Percentiles rank a stretch among this genome's conserved stretches.
Evolutionary conservation across 768 basidiomycete species (phyloP).

Genomic region (Pholiota microspora): DNA sequence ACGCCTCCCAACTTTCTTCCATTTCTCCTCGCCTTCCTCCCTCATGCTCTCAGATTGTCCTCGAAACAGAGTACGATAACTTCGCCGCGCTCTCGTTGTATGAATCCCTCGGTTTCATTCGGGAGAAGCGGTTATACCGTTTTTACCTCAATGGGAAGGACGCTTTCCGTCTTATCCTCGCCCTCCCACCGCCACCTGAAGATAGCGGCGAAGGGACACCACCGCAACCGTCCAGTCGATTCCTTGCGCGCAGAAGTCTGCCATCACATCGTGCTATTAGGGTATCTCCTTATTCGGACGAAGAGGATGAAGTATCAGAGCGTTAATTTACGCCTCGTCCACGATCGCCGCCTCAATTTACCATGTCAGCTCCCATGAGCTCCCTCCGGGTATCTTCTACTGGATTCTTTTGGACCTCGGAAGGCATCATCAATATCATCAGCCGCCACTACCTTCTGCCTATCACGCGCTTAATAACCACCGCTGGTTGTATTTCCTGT

Average conservation of each 20-base stretch:
- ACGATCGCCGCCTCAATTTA: not conserved
- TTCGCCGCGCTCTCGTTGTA: conserved; percentile 84
- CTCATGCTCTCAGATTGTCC: conserved; percentile 60
- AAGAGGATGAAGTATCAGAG: conserved; percentile 39
- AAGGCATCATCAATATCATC: not conserved
- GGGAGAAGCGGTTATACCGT: conserved; percentile 90
- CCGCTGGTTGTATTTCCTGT: not conserved
- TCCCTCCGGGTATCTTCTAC: not conserved
- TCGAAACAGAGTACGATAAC: conserved; percentile 97
- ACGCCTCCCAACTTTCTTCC: not conserved
- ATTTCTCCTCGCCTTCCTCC: not conserved
- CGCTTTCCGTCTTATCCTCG: conserved; percentile 80
- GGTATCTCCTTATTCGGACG: conserved; percentile 44
- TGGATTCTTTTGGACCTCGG: not conserved
- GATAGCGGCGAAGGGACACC: conserved; percentile 25
- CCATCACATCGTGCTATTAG: conserved; percentile 39
- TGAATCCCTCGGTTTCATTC: conserved; percentile 89
- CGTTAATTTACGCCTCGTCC: conserved; percentile 20
- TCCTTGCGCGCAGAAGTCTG: conserved; percentile 17
- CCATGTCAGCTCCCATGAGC: not conserved
- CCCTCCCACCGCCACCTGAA: conserved; percentile 40
- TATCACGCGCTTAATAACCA: not conserved
- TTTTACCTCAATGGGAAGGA: conserved; percentile 99
- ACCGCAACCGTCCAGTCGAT: conserved; percentile 2
- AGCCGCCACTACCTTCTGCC: not conserved